A percentile compares a stretch with the other conserved stretches of the same genome.
Conservation (phyloP, 352 stramenopile genomes). For the Phytopythium litorale region DNA sequence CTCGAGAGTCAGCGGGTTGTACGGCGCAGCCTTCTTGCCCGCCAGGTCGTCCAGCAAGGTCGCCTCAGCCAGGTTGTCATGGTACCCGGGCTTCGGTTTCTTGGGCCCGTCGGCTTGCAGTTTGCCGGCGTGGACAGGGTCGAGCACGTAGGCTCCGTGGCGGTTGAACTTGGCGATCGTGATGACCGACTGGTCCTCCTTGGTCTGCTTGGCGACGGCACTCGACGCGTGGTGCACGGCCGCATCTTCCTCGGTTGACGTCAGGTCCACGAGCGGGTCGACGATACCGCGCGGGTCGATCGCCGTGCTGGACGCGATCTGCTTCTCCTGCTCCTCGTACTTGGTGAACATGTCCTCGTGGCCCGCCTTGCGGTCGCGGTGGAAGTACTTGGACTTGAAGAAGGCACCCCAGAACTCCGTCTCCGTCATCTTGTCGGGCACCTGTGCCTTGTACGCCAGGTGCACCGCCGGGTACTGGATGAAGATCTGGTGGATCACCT, state of each 20-base stretch:
- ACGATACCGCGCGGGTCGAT: slow-evolving; percentile 66
- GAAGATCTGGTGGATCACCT: slow-evolving; percentile 90
- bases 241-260: slow-evolving; percentile 61
- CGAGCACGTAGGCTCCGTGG: slow-evolving; percentile 77
- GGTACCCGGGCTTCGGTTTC: slow-evolving; percentile 42
- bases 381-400: slow-evolving; percentile 90
- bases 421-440: slow-evolving; percentile 88
- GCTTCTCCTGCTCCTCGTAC: slow-evolving; percentile 77
- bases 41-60: slow-evolving; percentile 72
- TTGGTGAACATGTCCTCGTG: slow-evolving; percentile 86
- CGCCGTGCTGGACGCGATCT: slow-evolving; percentile 32
- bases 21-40: slow-evolving; percentile 39
- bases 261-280: slow-evolving; percentile 77
- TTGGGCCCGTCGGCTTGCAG: slow-evolving; percentile 31
- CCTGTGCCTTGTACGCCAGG: slow-evolving; percentile 78
- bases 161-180: slow-evolving; percentile 88
- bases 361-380: slow-evolving; percentile 75
- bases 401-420: slow-evolving; percentile 87
- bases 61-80: slow-evolving; percentile 58
- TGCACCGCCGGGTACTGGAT: slow-evolving; percentile 87
- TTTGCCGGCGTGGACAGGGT: slow-evolving; percentile 65
- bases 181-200: slow-evolving; percentile 55
- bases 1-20: slow-evolving; percentile 77
- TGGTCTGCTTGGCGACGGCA: slow-evolving; percentile 22
- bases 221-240: slow-evolving; percentile 31